These are phyloP conservation scores for Calcarisporium arbuscula DNA, from an alignment of 2,329 filamentous ascomycete species.

Conservation along the genomic window DNA sequence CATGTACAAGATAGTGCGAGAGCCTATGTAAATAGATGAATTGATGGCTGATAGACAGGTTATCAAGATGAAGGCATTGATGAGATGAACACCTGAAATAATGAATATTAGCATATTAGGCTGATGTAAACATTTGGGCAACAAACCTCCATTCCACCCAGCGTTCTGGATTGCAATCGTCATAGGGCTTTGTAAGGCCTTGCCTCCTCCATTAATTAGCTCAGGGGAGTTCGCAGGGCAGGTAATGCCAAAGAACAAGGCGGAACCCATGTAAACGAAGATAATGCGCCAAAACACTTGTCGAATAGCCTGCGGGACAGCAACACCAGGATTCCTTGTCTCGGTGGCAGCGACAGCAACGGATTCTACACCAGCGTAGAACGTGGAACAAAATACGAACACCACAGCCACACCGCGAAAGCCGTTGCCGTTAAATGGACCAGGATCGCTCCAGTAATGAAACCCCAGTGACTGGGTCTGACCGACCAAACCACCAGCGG, in stretches of 20 bases:
- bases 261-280: slow-evolving; percentile 61
- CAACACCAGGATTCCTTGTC: slow-evolving; percentile 50
- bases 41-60: slow-evolving; percentile 69
- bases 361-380: slow-evolving; percentile 61
- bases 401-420: slow-evolving; percentile 60
- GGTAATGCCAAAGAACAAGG: slow-evolving; percentile 69
- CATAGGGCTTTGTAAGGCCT: slow-evolving; percentile 65
- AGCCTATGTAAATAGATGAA: slow-evolving; percentile 70
- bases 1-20: slow-evolving; percentile 70
- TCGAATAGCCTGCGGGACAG: slow-evolving; percentile 51
- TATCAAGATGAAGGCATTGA: slow-evolving; percentile 71
- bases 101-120: too few relatives aligned
- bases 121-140: too few relatives aligned
- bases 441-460: slow-evolving; percentile 65
- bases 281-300: slow-evolving; percentile 57
- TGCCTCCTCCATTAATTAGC: slow-evolving; percentile 54
- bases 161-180: slow-evolving; percentile 69
- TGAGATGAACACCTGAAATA: slow-evolving; percentile 55
- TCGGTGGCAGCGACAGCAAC: slow-evolving; percentile 59
- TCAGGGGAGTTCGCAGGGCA: slow-evolving; percentile 62
- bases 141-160: slow-evolving; percentile 58
- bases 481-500: slow-evolving; percentile 59
- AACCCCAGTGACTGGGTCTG: slow-evolving; percentile 56
- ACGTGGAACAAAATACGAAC: slow-evolving; percentile 64
- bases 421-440: slow-evolving; percentile 60